Evolutionary conservation across 2,329 filamentous ascomycete genomes (phyloP).

Genomic region (Dothidotthia symphoricarpi): DNA sequence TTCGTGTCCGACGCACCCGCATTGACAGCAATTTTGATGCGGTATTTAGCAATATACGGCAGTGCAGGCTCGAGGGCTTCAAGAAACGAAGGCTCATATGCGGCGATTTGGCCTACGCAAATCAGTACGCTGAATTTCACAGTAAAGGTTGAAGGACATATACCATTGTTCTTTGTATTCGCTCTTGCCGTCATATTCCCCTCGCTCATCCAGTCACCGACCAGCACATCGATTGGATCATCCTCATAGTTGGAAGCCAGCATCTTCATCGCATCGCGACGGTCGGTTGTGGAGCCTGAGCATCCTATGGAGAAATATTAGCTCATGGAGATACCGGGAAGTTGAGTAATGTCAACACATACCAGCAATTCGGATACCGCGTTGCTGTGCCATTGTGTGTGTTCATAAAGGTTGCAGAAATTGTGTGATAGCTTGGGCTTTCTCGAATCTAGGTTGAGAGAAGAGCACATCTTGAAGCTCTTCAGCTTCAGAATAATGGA

Average conservation of each 20-base stretch:
- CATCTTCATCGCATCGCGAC: conserved; percentile 33
- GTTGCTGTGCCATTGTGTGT: conserved; percentile 15
- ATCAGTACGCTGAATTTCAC: conserved; percentile 1
- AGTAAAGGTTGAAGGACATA: no score
- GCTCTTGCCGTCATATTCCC: conserved; percentile 33
- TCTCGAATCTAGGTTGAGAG: no score
- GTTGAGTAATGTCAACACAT: background rate
- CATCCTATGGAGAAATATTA: conserved; percentile 17
- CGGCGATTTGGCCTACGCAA: conserved; percentile 33
- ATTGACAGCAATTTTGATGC: conserved; percentile 38
- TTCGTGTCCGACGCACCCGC: conserved; percentile 35
- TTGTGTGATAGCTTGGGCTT: background rate
- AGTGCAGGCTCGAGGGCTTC: conserved; percentile 48
- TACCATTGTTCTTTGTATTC: conserved; percentile 24
- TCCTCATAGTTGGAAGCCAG: conserved; percentile 28
- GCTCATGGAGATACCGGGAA: no score
- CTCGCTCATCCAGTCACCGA: conserved; percentile 36
- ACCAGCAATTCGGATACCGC: conserved; percentile 25
- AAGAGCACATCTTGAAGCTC: no score
- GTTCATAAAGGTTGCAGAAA: conserved; percentile 4
- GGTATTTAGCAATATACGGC: conserved; percentile 30
- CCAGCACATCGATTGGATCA: conserved; percentile 35
- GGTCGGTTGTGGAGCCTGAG: conserved; percentile 33
- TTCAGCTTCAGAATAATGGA: background rate
- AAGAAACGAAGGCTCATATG: conserved; percentile 54